Evolutionary conservation across 306 rosid species (phyloP), one percentile per base, ranked within the genome.

Genomic region (Vicia sativa): DNA sequence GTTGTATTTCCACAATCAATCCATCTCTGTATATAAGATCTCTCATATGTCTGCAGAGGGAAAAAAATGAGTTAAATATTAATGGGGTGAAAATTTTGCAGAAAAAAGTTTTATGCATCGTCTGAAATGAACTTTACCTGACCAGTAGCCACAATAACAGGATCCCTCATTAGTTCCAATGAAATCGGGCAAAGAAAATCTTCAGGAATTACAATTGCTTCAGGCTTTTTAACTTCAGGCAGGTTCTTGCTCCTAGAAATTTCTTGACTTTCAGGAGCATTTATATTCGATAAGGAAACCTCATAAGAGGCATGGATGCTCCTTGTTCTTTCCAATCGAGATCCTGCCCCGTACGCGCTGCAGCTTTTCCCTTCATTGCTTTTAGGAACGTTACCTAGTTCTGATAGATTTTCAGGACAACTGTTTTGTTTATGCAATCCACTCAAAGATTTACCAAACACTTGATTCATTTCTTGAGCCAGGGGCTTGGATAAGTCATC

Each of bases 11-110:
- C 99, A 56, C 92, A 84, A 73, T 93, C 99, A 74, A 93, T 78
- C 99, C 99, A 93, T 77, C 99, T 87, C 80, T 93, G 99, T 60
- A 93, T 87, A 79, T 80, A 93, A 52, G 95, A 87, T 81, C 99
- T 87, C 83, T 93, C 99, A 5, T 93, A 93, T 11, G 99, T 93
- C 99, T 93, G 78, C 79, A 67, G 43, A 73, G 56, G 35, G 35
- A 59, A 53, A 54, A 35, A n/a, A 2, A n/a, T n/a, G 12, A 21
- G 11, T 16, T 50, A 52, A 72, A 42, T 28, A 57, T 64, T 34
- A n/a, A 31, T 10, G n/a, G 25, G 67, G 28, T 39, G 53, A 45
- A 74, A 75, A 41, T 2, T 34, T 35, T n/a, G 13, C 64, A 67
- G 18, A 45, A 31, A 65, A 68, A 68, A 12, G 50, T 48, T 5